Evolutionary conservation across 345 rosid species (phyloP).

Genomic region (Cardamine chenopodiifolia): DNA sequence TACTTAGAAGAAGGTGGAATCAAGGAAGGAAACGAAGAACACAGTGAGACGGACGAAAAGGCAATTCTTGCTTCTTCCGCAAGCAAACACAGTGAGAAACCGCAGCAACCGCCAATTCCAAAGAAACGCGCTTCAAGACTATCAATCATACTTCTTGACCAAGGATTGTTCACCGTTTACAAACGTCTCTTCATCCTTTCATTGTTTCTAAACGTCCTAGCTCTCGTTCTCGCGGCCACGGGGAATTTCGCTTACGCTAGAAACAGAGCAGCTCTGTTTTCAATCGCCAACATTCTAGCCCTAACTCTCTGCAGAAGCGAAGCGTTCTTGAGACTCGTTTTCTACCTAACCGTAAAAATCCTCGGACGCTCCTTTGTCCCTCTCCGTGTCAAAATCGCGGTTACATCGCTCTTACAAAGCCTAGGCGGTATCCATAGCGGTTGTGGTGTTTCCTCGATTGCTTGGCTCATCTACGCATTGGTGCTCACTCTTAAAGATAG

Average conservation of each 20-base stretch:
- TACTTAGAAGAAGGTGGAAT: conserved; percentile 52
- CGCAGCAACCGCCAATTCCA: conserved; percentile 44
- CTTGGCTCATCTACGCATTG: conserved; percentile 68
- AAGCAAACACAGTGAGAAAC: conserved; percentile 46
- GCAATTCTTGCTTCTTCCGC: conserved; percentile 38
- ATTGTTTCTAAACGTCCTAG: conserved; percentile 54
- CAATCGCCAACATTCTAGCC: conserved; percentile 70
- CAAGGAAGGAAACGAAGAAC: conserved; percentile 33
- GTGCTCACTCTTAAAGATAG: conserved; percentile 62
- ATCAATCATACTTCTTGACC: conserved; percentile 72
- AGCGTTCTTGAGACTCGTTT: conserved; percentile 62
- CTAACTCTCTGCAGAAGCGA: conserved; percentile 78
- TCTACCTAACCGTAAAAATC: conserved; percentile 60
- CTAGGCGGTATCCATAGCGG: conserved; percentile 82
- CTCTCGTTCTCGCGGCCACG: conserved; percentile 60
- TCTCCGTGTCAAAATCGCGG: conserved; percentile 55
- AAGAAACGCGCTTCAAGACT: conserved; percentile 60
- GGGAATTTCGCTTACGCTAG: conserved; percentile 69
- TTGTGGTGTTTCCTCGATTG: conserved; percentile 71
- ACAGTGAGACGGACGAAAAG: conserved; percentile 25
- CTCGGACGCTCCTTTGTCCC: conserved; percentile 66
- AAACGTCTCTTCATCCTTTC: conserved; percentile 62
- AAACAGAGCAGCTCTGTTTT: conserved; percentile 63
- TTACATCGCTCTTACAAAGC: conserved; percentile 74
- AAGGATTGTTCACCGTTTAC: conserved; percentile 80